phyloP scores from a whole-genome alignment of 192 early-diverging fungal species.

The Radiomyces spectabilis region DNA sequence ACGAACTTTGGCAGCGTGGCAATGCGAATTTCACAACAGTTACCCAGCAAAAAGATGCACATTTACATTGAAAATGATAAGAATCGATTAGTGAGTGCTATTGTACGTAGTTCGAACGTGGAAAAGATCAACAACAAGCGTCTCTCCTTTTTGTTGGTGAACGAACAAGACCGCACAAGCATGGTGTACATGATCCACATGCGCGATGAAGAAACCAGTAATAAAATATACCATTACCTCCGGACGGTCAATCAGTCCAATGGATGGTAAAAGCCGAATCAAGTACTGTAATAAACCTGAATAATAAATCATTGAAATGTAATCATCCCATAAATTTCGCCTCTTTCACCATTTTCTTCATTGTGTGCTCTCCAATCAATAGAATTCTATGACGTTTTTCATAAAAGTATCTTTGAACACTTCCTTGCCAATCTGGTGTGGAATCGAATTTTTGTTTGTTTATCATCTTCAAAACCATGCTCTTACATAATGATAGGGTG shows the following conservation, averaged over 20 bases:
- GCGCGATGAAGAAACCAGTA: constrained; percentile 40
- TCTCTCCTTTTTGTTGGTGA: constrained; percentile 38
- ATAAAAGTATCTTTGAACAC: too few species aligned
- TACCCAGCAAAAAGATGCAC: constrained; percentile 38
- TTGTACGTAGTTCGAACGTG: constrained; percentile 41
- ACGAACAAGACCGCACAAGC: constrained; percentile 33
- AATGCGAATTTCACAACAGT: constrained; percentile 41
- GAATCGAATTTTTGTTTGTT: too few species aligned
- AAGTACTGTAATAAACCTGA: too few species aligned
- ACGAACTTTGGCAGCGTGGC: constrained; percentile 30
- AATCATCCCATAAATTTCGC: too few species aligned
- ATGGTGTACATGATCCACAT: constrained; percentile 51
- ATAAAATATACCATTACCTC: constrained; percentile 40
- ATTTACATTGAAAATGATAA: constrained; percentile 38
- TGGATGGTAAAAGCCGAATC: constrained; percentile 5
- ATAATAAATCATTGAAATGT: too few species aligned
- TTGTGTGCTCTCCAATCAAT: too few species aligned
- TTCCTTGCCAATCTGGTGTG: too few species aligned
- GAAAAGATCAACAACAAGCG: constrained; percentile 36
- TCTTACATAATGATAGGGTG: too few species aligned
- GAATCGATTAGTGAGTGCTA: constrained; percentile 38
- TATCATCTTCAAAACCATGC: too few species aligned
- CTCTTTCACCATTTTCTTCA: too few species aligned
- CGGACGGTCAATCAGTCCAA: constrained; percentile 15
- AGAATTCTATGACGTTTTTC: too few species aligned